Conservation (phyloP, 1,284 basidiomycete genomes). For the Coniophora puteana region DNA sequence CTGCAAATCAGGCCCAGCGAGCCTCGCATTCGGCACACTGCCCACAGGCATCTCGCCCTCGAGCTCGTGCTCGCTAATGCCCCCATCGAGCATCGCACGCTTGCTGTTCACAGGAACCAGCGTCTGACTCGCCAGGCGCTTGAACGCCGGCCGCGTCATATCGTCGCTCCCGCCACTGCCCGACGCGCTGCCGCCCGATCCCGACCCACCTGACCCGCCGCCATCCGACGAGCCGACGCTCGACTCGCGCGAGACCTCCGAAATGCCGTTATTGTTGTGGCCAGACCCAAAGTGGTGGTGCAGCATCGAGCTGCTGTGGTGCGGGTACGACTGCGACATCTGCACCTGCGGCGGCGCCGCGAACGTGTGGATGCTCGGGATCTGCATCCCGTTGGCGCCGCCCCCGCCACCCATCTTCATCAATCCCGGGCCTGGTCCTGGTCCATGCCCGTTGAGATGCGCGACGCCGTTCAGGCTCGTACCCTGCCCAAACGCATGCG, state of each 20-base stretch:
- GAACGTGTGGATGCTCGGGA: no score
- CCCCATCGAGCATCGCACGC: slow-evolving; percentile 38
- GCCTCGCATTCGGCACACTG: background rate
- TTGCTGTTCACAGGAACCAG: slow-evolving; percentile 58
- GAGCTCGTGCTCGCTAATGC: slow-evolving; percentile 13
- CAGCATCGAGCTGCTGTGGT: no score
- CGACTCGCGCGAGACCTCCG: slow-evolving; percentile 35
- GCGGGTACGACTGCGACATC: no score
- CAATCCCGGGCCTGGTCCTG: no score
- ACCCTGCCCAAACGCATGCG: slow-evolving; percentile 34
- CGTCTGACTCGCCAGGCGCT: slow-evolving; percentile 67
- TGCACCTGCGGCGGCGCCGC: no score
- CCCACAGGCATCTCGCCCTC: slow-evolving; percentile 3
- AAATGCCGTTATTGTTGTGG: no score
- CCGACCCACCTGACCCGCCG: slow-evolving; percentile 22
- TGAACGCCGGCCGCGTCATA: slow-evolving; percentile 56
- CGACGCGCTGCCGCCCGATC: slow-evolving; percentile 13
- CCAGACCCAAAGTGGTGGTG: no score
- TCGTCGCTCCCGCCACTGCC: slow-evolving; percentile 13
- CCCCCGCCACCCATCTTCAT: no score
- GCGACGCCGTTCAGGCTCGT: no score
- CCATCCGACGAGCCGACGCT: slow-evolving; percentile 28
- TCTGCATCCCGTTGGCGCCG: no score
- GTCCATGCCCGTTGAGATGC: no score
- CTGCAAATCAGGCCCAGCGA: background rate